A percentile compares a stretch with the other conserved stretches of the same genome.
phyloP scores from a whole-genome alignment of 2,329 filamentous ascomycete species.

The Diplodia corticola region DNA sequence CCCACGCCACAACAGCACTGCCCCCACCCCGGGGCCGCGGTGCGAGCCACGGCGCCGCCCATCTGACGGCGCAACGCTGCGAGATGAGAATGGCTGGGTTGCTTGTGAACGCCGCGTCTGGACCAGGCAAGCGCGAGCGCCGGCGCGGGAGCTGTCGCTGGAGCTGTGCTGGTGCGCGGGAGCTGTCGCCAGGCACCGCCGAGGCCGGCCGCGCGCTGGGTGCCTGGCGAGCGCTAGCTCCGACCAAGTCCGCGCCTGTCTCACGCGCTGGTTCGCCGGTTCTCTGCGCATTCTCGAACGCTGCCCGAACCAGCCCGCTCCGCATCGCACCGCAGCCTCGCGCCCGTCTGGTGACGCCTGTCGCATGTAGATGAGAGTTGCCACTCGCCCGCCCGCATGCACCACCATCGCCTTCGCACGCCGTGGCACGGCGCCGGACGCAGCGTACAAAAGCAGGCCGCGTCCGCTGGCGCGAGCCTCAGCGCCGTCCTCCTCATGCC shows the following conservation, averaged over 20 bases:
- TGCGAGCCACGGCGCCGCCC: not conserved
- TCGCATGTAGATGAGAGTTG: slow-evolving; percentile 18
- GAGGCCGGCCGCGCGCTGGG: not conserved
- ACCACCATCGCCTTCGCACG: slow-evolving; percentile 9
- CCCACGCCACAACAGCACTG: not conserved
- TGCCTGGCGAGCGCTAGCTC: not conserved
- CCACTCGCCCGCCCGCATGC: slow-evolving; percentile 10
- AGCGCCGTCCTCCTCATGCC: slow-evolving; percentile 6
- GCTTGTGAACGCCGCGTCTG: not conserved
- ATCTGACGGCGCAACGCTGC: not conserved
- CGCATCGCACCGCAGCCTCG: not conserved
- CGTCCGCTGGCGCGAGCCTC: slow-evolving; percentile 7
- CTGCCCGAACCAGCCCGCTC: not conserved
- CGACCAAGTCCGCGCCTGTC: not conserved
- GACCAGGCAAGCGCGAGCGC: not conserved
- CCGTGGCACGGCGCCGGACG: slow-evolving; percentile 12
- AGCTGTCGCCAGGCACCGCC: not conserved
- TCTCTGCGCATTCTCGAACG: slow-evolving; percentile 4
- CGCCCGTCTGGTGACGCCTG: slow-evolving; percentile 9
- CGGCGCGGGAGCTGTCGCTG: not conserved
- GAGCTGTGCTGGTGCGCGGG: not conserved
- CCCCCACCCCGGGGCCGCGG: not conserved
- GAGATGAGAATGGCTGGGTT: not conserved
- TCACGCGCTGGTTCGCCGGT: not conserved
- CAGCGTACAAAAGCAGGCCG: slow-evolving; percentile 15